Evolutionary conservation across 768 basidiomycete species (phyloP), one percentile per base, ranked within the genome.

Genomic region (Porphyrellus cyaneotinctus): DNA sequence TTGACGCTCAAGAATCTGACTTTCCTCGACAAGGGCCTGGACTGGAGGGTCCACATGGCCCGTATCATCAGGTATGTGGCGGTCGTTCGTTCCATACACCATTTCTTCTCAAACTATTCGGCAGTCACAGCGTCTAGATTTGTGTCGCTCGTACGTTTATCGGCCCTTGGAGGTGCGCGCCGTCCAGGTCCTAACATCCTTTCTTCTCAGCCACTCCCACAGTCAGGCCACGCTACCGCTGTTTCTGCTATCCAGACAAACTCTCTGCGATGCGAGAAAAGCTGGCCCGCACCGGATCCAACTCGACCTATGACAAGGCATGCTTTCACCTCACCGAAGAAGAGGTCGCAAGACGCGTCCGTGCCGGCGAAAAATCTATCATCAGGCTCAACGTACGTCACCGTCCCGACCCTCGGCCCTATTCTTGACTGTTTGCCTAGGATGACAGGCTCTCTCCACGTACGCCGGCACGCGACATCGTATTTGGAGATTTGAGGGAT

Each of bases 221-320:
- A 97, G 94, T 79, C 81, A 38, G 91, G 88, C 5, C 82, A 88
- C 53, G 95, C 95, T 99, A 99, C 66, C 85, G 91, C 18, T 98
- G 97, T 69, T 98, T 98, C 75, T 97, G 95, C 69, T 80, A 87
- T 2, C 75, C 83, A 0, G 84, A 88, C 55, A 80, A 81, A 42
- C 77, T 98, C 4, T 66, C 80, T 0, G 74, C 76, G 12, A 88
- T 83, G 17, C 82, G 89, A 30, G 84, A 86, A 61, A 79, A 76
- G 46, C 74, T 95, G 9, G 85, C 85, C 2, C 78, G 85, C 4
- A 66, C 82, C 0, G 87, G 94, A n/a, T 85, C 85, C 1, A 83
- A 84, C 59, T 73, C 80, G 42, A 85, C 86, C 0, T 99, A 99
- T 59, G 95, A 99, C 75, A 87, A 91, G 58, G 71, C 83, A 10